Evolutionary conservation across 768 basidiomycete species (phyloP).

Genomic region (Mycena amicta): DNA sequence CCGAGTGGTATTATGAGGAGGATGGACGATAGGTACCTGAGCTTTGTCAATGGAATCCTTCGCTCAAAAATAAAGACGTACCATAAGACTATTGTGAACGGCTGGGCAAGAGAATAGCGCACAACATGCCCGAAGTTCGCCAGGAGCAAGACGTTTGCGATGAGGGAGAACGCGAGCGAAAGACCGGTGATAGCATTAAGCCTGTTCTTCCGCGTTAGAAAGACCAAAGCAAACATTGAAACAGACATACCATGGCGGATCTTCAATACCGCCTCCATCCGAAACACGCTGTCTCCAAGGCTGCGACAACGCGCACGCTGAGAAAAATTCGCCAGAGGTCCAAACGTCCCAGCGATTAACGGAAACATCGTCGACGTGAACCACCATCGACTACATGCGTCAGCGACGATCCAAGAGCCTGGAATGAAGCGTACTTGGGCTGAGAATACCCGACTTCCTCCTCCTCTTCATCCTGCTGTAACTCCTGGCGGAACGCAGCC

Average conservation of each 20-base stretch:
- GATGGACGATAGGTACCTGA: slow-evolving; percentile 39
- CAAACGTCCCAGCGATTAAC: slow-evolving; percentile 43
- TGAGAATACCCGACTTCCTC: slow-evolving; percentile 29
- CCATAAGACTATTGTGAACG: slow-evolving; percentile 41
- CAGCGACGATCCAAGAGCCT: neutral
- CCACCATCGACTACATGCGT: slow-evolving; percentile 39
- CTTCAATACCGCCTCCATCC: slow-evolving; percentile 24
- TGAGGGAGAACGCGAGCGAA: slow-evolving; percentile 35
- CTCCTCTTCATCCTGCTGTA: slow-evolving; percentile 38
- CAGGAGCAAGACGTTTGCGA: slow-evolving; percentile 38
- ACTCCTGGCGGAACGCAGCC: slow-evolving; percentile 26
- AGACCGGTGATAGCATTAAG: slow-evolving; percentile 33
- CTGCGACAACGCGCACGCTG: slow-evolving; percentile 38
- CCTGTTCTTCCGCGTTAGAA: too few relatives aligned
- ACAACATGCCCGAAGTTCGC: slow-evolving; percentile 42
- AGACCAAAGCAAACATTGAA: too few relatives aligned
- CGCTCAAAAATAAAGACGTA: slow-evolving; percentile 11
- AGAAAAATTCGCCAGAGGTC: slow-evolving; percentile 43
- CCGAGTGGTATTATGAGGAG: slow-evolving; percentile 38
- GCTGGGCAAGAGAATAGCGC: slow-evolving; percentile 37
- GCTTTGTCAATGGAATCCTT: neutral
- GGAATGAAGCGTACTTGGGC: slow-evolving; percentile 21
- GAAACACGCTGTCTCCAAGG: slow-evolving; percentile 34
- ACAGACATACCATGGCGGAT: slow-evolving; percentile 40
- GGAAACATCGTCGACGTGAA: slow-evolving; percentile 43